Evolutionary conservation across 2,329 filamentous ascomycete genomes (phyloP), one percentile per base, ranked within the genome.

Genomic region (Shiraia bambusicola): DNA sequence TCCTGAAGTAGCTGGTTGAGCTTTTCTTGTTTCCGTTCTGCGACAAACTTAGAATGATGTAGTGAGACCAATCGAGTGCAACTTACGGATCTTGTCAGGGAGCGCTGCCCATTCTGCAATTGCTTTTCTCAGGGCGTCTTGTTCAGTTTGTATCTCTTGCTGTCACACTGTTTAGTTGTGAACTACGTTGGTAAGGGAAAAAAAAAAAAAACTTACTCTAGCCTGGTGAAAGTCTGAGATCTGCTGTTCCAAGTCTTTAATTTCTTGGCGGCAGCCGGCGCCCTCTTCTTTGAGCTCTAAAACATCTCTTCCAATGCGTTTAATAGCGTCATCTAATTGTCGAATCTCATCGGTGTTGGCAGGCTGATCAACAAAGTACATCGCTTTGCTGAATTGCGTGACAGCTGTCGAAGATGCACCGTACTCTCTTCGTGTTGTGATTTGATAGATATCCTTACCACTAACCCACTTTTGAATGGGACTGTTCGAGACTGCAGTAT

Each of bases 341-440:
- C 71, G 67, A 63, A 86, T 88, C 26, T 73, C 83, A 15, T 79
- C 72, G 3, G 71, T 70, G 60, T 95, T 88, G 6, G 90, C 78
- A 3, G 87, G 84, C 47, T 88, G 83, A 32, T 89, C 82, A 1
- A 84, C 90, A 83, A 93, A 96, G 58, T 79, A 80, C 26, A 64
- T 72, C 4, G 88, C 88, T 2, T 68, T 69, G 12, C 67, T 73
- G 11, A 96, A 71, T 39, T 73, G 73, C 26, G 75, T 79, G 11
- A 86, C 83, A 15, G 77, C 75, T 1, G 87, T 90, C 1, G 88
- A 88, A 34, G 80, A 81, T 11, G 86, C 79, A 2, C 88, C 89
- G 66, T 96, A 96, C 64, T 97, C 92, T 50, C 75, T 78, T 34
- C 92, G 83, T 12, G 87, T 81, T 5, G 76, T 77, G 37, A 93